phyloP scores from a whole-genome alignment of 2,329 filamentous ascomycete genomes.

The Phialophora macrospora region DNA sequence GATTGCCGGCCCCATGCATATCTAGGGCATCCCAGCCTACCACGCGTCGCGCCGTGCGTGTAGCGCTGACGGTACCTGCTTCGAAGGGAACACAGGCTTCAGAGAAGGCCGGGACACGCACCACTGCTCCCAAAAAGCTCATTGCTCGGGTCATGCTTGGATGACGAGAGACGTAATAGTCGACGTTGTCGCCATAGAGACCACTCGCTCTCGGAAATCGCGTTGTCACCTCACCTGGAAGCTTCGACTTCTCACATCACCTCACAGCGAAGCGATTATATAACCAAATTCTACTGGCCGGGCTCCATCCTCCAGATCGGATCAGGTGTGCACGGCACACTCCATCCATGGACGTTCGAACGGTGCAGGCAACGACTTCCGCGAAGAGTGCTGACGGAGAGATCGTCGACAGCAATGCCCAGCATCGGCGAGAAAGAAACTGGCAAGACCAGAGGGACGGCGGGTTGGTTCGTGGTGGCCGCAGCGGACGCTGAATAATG shows the following conservation, averaged over 20 bases:
- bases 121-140: neutral
- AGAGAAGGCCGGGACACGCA: neutral
- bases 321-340: neutral
- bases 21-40: neutral
- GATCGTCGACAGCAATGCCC: neutral
- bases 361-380: neutral
- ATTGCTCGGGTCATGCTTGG: slow-evolving; percentile 4
- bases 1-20: slow-evolving; percentile 1
- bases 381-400: neutral
- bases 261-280: slow-evolving; percentile 19
- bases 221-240: neutral
- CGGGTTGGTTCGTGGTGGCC: slow-evolving; percentile 2
- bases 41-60: slow-evolving; percentile 9
- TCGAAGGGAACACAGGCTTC: neutral
- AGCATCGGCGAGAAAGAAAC: neutral
- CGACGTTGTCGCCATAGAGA: neutral
- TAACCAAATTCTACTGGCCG: slow-evolving; percentile 20
- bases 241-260: slow-evolving; percentile 17
- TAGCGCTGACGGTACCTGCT: slow-evolving; percentile 26
- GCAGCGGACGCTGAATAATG: slow-evolving; percentile 17
- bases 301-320: neutral
- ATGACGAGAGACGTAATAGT: slow-evolving; percentile 5
- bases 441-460: neutral
- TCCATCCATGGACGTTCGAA: neutral
- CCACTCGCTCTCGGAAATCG: neutral